These are phyloP conservation scores for Aureobasidium uvarum DNA, from an alignment of 2,329 filamentous ascomycete species.

Conservation along the genomic window DNA sequence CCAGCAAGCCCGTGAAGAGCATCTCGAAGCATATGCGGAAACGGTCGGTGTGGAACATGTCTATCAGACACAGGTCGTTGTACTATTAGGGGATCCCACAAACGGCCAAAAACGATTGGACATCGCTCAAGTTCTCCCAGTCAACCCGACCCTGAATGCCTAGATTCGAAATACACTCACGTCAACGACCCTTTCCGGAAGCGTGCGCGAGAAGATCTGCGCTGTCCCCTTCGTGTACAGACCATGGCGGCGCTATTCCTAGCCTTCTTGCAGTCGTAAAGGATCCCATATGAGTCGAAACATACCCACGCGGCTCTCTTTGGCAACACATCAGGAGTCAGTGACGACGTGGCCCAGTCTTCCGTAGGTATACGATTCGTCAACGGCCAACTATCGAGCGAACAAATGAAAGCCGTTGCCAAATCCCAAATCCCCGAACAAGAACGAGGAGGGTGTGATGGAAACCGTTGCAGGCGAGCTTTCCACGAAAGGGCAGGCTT, in stretches of 20 bases:
- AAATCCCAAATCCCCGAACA: slow-evolving; percentile 8
- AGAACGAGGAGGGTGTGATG: slow-evolving; percentile 1
- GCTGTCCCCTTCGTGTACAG: background rate
- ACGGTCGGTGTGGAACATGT: slow-evolving; percentile 22
- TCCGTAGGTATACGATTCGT: background rate
- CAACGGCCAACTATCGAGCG: slow-evolving; percentile 23
- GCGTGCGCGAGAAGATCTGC: slow-evolving; percentile 3
- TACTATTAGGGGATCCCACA: slow-evolving; percentile 25
- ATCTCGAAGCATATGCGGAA: slow-evolving; percentile 13
- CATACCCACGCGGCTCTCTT: background rate
- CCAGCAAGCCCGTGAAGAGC: slow-evolving; percentile 11
- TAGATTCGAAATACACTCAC: background rate
- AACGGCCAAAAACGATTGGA: slow-evolving; percentile 17
- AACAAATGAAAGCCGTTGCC: slow-evolving; percentile 26
- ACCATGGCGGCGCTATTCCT: background rate
- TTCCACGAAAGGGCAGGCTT: slow-evolving; percentile 16
- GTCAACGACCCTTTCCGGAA: background rate
- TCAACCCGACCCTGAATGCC: background rate
- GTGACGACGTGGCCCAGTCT: slow-evolving; percentile 19
- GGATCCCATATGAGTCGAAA: background rate
- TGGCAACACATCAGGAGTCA: background rate
- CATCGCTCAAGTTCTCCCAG: slow-evolving; percentile 1
- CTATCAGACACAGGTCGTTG: slow-evolving; percentile 25
- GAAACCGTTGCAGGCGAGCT: slow-evolving; percentile 21
- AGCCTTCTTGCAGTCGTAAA: background rate